phyloP scores from a whole-genome alignment of 2,329 filamentous ascomycete species.

The Aspergillus puulaauensis region DNA sequence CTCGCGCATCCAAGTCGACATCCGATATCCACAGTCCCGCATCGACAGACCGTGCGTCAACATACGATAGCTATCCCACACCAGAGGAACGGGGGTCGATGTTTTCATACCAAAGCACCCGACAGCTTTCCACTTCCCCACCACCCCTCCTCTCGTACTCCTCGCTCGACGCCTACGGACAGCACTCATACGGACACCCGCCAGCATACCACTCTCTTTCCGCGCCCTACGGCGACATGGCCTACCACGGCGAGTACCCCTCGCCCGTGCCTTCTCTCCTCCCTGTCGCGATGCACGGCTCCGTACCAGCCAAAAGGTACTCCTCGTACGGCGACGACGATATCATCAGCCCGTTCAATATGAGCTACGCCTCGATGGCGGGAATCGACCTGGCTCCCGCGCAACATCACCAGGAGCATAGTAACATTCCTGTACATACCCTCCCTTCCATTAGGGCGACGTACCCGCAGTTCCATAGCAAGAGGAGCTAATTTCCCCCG shows the following conservation, averaged over 20 bases:
- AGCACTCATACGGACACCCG: constrained; percentile 34
- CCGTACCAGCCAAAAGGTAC: constrained; percentile 52
- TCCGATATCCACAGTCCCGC: constrained; percentile 23
- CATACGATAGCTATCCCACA: constrained; percentile 33
- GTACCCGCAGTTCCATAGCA: constrained; percentile 12
- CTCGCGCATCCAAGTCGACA: constrained; percentile 27
- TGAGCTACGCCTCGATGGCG: constrained; percentile 60
- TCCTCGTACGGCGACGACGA: constrained; percentile 54
- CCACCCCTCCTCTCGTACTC: constrained; percentile 56
- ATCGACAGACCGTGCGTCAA: constrained; percentile 31
- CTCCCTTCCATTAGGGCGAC: constrained; percentile 26
- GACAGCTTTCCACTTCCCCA: constrained; percentile 60
- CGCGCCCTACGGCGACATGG: constrained; percentile 31
- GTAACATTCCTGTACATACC: constrained; percentile 45
- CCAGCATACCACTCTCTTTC: constrained; percentile 35
- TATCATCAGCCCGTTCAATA: constrained; percentile 59
- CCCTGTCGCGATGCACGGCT: constrained; percentile 42
- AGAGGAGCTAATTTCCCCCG: constrained; percentile 18
- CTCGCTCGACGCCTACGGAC: constrained; percentile 43
- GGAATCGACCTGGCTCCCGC: constrained; percentile 52
- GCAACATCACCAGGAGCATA: constrained; percentile 36
- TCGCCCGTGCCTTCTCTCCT: constrained; percentile 44
- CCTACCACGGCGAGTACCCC: constrained; percentile 41
- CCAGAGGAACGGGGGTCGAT: constrained; percentile 51
- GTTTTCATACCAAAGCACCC: constrained; percentile 59